A percentile compares a stretch with the other conserved stretches of the same genome.
Conservation (phyloP, 148 eudicot species). For the Mesembryanthemum crystallinum region DNA sequence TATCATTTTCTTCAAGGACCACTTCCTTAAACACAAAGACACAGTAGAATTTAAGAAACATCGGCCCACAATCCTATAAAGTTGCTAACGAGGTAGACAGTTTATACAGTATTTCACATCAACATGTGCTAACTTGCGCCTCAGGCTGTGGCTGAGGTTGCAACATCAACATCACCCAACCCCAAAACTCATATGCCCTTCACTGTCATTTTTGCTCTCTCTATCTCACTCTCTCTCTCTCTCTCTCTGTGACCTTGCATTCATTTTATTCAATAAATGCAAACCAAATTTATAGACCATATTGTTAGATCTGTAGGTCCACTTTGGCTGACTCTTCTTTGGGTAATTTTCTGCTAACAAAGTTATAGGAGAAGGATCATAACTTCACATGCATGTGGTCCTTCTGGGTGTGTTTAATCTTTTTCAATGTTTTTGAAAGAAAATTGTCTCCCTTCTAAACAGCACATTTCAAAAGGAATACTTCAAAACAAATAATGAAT, state of each 20-base stretch:
- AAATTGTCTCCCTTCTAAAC: slow-evolving; percentile 1
- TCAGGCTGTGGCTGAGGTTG: slow-evolving; percentile 13
- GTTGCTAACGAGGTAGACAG: slow-evolving; percentile 46
- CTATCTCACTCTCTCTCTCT: neutral
- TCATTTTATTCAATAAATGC: slow-evolving; percentile 29
- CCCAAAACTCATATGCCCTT: slow-evolving; percentile 2
- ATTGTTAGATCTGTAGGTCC: slow-evolving; percentile 33
- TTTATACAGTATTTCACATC: slow-evolving; percentile 25
- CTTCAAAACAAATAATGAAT: too few species aligned
- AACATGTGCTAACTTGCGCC: slow-evolving; percentile 26
- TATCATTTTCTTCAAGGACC: slow-evolving; percentile 34
- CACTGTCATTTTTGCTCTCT: slow-evolving; percentile 18
- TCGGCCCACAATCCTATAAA: slow-evolving; percentile 48
- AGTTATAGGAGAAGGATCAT: slow-evolving; percentile 20
- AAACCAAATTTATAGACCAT: slow-evolving; percentile 34
- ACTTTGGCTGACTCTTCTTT: slow-evolving; percentile 25
- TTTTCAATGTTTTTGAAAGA: neutral
- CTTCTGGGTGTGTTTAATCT: slow-evolving; percentile 12
- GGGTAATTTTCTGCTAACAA: slow-evolving; percentile 22
- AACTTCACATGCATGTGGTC: slow-evolving; percentile 31
- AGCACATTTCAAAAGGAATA: neutral
- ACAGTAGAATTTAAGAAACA: slow-evolving; percentile 62
- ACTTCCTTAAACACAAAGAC: slow-evolving; percentile 37
- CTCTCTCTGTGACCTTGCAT: slow-evolving; percentile 7
- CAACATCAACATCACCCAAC: slow-evolving; percentile 21